Conservation (phyloP, 2,329 filamentous ascomycete genomes). For the Penicillium sp. region DNA sequence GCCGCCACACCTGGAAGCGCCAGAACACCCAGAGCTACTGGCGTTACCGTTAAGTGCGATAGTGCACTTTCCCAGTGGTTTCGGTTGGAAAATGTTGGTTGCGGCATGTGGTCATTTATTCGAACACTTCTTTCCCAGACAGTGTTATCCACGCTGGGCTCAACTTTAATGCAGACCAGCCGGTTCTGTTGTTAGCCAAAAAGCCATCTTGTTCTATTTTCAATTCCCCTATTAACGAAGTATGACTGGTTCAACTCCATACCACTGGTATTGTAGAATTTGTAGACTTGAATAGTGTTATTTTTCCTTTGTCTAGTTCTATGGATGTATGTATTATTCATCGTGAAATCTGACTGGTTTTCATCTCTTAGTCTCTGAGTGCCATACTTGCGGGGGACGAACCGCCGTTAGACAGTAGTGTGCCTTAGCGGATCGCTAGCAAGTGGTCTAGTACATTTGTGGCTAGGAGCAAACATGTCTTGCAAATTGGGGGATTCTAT, state of each 20-base stretch:
- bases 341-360: neutral
- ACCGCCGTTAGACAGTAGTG: neutral
- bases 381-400: neutral
- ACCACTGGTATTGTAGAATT: conserved; percentile 12
- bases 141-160: conserved; percentile 29
- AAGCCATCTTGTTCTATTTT: conserved; percentile 35
- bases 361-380: neutral
- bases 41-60: conserved; percentile 75
- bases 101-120: conserved; percentile 36
- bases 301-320: neutral
- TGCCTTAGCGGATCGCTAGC: conserved; percentile 1
- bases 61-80: conserved; percentile 27
- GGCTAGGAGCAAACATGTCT: neutral
- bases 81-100: conserved; percentile 33
- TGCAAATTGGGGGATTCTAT: neutral
- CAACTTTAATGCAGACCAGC: conserved; percentile 39
- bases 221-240: conserved; percentile 38
- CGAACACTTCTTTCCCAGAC: conserved; percentile 32
- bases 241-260: conserved; percentile 35
- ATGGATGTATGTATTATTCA: neutral
- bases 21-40: conserved; percentile 99
- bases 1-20: conserved; percentile 99
- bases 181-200: conserved; percentile 41
- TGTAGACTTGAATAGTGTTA: neutral
- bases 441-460: neutral